These are phyloP conservation scores for Pestalotiopsis sp. DNA, from an alignment of 2,329 filamentous ascomycete genomes.

Conservation along the genomic window DNA sequence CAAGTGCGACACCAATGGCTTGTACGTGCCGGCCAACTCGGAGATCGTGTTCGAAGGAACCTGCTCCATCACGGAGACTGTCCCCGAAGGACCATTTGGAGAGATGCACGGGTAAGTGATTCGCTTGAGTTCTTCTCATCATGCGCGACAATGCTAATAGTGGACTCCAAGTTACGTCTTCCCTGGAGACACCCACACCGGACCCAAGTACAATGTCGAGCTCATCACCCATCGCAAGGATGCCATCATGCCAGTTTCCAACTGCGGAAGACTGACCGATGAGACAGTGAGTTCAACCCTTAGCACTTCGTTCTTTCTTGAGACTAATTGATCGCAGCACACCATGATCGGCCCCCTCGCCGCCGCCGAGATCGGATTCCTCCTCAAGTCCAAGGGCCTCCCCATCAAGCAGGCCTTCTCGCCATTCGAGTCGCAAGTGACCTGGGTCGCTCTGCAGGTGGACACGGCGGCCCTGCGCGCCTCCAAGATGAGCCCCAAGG, in stretches of 20 bases:
- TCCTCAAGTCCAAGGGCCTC: slow-evolving; percentile 35
- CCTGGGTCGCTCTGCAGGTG: slow-evolving; percentile 55
- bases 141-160: neutral
- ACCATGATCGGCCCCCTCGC: slow-evolving; percentile 32
- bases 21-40: slow-evolving; percentile 49
- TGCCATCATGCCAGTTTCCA: slow-evolving; percentile 50
- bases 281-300: slow-evolving; percentile 30
- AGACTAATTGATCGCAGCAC: neutral
- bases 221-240: slow-evolving; percentile 49
- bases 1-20: slow-evolving; percentile 53
- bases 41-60: slow-evolving; percentile 56
- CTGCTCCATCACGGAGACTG: slow-evolving; percentile 44
- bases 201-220: slow-evolving; percentile 45
- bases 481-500: slow-evolving; percentile 49
- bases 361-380: slow-evolving; percentile 43
- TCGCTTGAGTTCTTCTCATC: neutral
- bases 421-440: slow-evolving; percentile 49
- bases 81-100: slow-evolving; percentile 50
- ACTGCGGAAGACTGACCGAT: slow-evolving; percentile 40
- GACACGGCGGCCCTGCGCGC: slow-evolving; percentile 58
- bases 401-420: slow-evolving; percentile 47
- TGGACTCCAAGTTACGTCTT: slow-evolving; percentile 34
- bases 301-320: neutral
- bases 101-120: slow-evolving; percentile 40
- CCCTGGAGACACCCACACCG: slow-evolving; percentile 36